These are phyloP conservation scores for Carnegiea gigantea DNA, from an alignment of 179 eudicot genomes.

Conservation along the genomic window DNA sequence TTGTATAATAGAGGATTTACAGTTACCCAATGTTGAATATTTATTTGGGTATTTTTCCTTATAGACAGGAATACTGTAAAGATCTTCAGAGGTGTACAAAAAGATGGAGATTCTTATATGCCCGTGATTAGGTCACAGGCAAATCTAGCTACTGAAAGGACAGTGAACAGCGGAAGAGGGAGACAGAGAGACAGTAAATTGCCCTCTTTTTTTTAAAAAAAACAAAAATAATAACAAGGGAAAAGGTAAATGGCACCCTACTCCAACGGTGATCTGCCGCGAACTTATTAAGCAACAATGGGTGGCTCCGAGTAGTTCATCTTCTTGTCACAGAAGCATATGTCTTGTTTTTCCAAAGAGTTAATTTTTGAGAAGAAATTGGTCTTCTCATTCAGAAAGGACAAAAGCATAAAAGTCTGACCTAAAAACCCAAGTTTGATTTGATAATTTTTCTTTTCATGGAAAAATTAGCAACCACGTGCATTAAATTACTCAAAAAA, in stretches of 20 bases:
- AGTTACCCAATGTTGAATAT: constrained; percentile 13
- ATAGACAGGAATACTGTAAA: background rate
- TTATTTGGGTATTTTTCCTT: constrained; percentile 14
- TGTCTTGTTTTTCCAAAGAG: background rate
- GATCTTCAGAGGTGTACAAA: constrained; percentile 2
- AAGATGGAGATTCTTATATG: constrained; percentile 23
- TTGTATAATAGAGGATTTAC: background rate
- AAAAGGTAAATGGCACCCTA: constrained; percentile 1
- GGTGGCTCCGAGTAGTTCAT: background rate
- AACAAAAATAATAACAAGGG: constrained; percentile 3
- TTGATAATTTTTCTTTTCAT: background rate
- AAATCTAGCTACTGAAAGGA: constrained; percentile 19
- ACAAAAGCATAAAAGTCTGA: background rate
- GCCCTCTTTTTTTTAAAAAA: background rate
- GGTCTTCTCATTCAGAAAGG: background rate
- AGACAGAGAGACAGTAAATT: background rate
- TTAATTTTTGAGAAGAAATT: background rate
- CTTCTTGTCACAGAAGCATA: background rate
- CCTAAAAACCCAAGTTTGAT: background rate
- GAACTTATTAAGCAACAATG: constrained; percentile 6
- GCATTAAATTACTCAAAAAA: background rate
- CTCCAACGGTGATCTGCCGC: constrained; percentile 2
- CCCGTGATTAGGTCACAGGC: constrained; percentile 13
- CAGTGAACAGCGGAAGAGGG: background rate
- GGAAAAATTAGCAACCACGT: background rate